Conservation (phyloP, 306 rosid genomes). For the Castanopsis chinensis region DNA sequence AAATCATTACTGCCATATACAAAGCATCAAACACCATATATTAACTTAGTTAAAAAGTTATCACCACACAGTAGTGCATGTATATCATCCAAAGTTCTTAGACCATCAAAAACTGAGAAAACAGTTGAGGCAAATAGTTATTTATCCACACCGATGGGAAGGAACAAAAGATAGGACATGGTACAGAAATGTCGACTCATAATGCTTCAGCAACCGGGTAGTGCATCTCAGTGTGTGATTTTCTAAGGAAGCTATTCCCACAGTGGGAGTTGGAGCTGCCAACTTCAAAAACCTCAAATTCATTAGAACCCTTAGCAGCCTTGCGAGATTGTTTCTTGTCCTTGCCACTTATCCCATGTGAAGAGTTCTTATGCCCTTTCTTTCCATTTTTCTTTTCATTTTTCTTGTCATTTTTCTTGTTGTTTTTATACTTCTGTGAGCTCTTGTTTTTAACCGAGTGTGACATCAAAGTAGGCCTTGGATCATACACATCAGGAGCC, state of each 20-base stretch:
- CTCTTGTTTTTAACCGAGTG: constrained; percentile 63
- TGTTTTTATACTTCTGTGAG: constrained; percentile 63
- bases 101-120: background rate
- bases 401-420: constrained; percentile 45
- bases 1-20: background rate
- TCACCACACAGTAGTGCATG: background rate
- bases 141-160: constrained; percentile 32
- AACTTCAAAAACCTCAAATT: constrained; percentile 34
- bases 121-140: constrained; percentile 6
- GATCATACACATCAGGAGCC: constrained; percentile 94
- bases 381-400: constrained; percentile 51
- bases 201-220: constrained; percentile 66
- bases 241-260: constrained; percentile 55
- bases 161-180: constrained; percentile 2
- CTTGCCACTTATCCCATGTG: constrained; percentile 50
- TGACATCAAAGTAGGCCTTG: constrained; percentile 49
- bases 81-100: background rate
- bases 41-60: background rate
- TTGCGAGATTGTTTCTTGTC: constrained; percentile 62
- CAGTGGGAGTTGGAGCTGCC: constrained; percentile 46
- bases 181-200: constrained; percentile 29
- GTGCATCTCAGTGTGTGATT: constrained; percentile 50
- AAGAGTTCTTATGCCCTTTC: constrained; percentile 59
- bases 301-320: constrained; percentile 41
- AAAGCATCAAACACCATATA: background rate